A percentile compares a stretch with the other conserved stretches of the same genome.
phyloP scores from a whole-genome alignment of 768 basidiomycete species.

The Lactarius psammicola region DNA sequence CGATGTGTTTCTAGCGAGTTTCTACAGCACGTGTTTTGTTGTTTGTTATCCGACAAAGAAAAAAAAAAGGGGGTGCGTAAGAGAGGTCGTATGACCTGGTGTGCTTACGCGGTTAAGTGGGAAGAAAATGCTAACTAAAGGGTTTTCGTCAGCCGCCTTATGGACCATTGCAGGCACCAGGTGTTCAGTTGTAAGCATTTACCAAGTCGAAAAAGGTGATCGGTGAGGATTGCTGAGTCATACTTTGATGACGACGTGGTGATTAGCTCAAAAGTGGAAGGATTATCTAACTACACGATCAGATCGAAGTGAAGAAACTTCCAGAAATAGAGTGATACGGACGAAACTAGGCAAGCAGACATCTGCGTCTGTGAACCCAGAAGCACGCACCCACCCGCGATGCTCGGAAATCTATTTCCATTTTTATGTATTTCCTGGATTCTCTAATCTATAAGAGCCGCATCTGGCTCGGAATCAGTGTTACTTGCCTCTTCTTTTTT shows the following conservation, averaged over 20 bases:
- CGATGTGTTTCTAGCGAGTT: background rate
- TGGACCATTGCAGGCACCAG: background rate
- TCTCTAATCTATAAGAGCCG: conserved; percentile 17
- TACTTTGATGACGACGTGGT: background rate
- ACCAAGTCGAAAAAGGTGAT: too few species aligned
- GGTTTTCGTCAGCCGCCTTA: background rate
- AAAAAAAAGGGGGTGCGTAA: background rate
- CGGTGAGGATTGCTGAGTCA: conserved; percentile 10
- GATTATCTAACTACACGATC: conserved; percentile 11
- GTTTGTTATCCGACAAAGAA: background rate
- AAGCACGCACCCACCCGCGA: background rate
- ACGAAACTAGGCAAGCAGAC: background rate
- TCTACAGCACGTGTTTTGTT: background rate
- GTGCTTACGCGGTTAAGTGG: background rate
- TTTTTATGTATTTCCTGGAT: conserved; percentile 1
- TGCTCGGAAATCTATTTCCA: conserved; percentile 9
- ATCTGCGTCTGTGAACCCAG: background rate
- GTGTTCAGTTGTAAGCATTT: background rate
- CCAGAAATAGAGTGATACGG: background rate
- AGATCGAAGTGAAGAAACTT: conserved; percentile 5
- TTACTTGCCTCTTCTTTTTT: background rate
- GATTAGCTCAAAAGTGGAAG: background rate
- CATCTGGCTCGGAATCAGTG: background rate
- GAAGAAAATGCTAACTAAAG: background rate
- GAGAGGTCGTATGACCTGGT: background rate